phyloP scores from a whole-genome alignment of 352 stramenopile genomes.

The Plasmopara viticola region DNA sequence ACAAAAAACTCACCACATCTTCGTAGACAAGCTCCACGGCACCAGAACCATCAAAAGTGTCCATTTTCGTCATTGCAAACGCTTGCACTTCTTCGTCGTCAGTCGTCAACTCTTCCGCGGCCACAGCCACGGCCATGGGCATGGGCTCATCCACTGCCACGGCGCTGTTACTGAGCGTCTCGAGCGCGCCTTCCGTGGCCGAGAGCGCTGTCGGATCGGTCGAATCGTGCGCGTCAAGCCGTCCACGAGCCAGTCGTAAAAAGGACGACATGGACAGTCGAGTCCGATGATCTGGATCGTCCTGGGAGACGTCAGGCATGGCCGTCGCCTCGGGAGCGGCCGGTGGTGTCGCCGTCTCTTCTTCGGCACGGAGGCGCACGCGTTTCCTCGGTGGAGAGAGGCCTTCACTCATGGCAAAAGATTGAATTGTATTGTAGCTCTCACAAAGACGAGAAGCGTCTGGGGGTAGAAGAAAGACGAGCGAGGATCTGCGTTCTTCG shows the following conservation, averaged over 20 bases:
- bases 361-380: conserved; percentile 26
- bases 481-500: too few relatives aligned
- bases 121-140: conserved; percentile 27
- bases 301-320: conserved; percentile 1
- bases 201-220: conserved; percentile 8
- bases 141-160: conserved; percentile 27
- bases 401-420: conserved; percentile 22
- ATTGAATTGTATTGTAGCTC: too few relatives aligned
- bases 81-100: conserved; percentile 76
- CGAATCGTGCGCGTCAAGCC: conserved; percentile 18
- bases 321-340: background rate
- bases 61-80: conserved; percentile 50
- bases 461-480: too few relatives aligned
- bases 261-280: conserved; percentile 32
- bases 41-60: conserved; percentile 29
- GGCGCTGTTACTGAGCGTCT: conserved; percentile 24
- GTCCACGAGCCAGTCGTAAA: conserved; percentile 23
- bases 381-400: conserved; percentile 34
- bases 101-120: conserved; percentile 62
- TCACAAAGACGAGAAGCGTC: too few relatives aligned
- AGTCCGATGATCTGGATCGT: conserved; percentile 13
- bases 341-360: conserved; percentile 7
- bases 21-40: conserved; percentile 52
- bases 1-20: conserved; percentile 50
- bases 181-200: conserved; percentile 15